These are phyloP conservation scores for Acanthamoeba lugdunensis DNA, from an alignment of 208 protist genomes.

Conservation along the genomic window DNA sequence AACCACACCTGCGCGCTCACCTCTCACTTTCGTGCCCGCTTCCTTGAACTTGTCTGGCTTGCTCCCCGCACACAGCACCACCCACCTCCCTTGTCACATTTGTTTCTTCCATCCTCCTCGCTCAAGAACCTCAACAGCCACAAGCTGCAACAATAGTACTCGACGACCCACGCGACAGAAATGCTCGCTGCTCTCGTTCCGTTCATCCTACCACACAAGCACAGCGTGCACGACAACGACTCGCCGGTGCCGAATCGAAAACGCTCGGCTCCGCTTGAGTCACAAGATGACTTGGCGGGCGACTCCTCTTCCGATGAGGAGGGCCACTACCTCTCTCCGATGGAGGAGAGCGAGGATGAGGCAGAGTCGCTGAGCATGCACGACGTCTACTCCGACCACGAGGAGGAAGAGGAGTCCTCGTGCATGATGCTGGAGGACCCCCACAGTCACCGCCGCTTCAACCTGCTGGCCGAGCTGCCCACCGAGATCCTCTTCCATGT, in stretches of 20 bases:
- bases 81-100: too few species aligned
- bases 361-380: not conserved
- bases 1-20: too few species aligned
- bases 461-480: constrained; percentile 25
- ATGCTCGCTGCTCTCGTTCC: constrained; percentile 12
- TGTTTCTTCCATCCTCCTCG: too few species aligned
- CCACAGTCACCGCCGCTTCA: not conserved
- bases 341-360: constrained; percentile 48
- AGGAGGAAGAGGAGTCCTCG: not conserved
- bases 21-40: too few species aligned
- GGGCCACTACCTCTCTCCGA: not conserved
- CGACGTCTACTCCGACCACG: constrained; percentile 20
- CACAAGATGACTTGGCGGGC: not conserved
- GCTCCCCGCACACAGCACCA: too few species aligned
- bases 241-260: not conserved
- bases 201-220: not conserved
- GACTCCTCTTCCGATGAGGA: constrained; percentile 5
- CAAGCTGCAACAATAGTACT: not conserved
- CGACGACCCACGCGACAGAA: not conserved
- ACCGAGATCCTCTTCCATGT: constrained; percentile 8
- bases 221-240: not conserved
- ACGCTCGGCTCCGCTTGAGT: not conserved
- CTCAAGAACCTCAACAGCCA: not conserved
- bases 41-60: too few species aligned
- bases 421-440: not conserved